These are phyloP conservation scores for Candida sp. DNA, from an alignment of 1,139 yeast genomes.

Conservation along the genomic window DNA sequence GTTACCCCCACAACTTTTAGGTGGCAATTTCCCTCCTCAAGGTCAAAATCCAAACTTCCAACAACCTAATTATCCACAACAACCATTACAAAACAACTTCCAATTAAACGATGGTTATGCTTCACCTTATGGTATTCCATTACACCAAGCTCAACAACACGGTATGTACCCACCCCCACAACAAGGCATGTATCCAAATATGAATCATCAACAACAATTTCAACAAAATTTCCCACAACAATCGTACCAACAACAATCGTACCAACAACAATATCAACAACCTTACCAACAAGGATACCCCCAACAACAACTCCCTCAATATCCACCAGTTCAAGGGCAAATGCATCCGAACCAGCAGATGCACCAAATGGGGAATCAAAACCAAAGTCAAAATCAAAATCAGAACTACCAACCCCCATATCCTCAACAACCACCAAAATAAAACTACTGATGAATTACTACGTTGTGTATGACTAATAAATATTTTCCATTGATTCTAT, in stretches of 20 bases:
- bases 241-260: slow-evolving; percentile 10
- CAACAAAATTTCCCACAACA: slow-evolving; percentile 6
- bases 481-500: slow-evolving; percentile 1
- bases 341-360: slow-evolving; percentile 8
- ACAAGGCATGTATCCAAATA: neutral
- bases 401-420: slow-evolving; percentile 5
- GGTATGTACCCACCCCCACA: slow-evolving; percentile 5
- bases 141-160: slow-evolving; percentile 8
- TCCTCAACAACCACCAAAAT: slow-evolving; percentile 1
- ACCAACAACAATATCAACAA: slow-evolving; percentile 12
- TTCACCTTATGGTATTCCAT: slow-evolving; percentile 10
- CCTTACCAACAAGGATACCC: slow-evolving; percentile 10
- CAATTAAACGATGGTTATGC: slow-evolving; percentile 4
- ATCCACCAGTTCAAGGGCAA: slow-evolving; percentile 7
- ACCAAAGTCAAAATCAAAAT: slow-evolving; percentile 5
- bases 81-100: slow-evolving; percentile 2
- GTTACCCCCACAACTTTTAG: slow-evolving; percentile 5
- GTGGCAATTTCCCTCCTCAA: slow-evolving; percentile 4
- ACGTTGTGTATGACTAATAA: neutral
- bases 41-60: slow-evolving; percentile 1
- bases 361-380: slow-evolving; percentile 7
- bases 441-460: slow-evolving; percentile 1
- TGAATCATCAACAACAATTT: slow-evolving; percentile 4
- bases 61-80: slow-evolving; percentile 3
- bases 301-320: slow-evolving; percentile 8